Evolutionary conservation across 208 protist species (phyloP).

Genomic region (Crithidia brevicula): DNA sequence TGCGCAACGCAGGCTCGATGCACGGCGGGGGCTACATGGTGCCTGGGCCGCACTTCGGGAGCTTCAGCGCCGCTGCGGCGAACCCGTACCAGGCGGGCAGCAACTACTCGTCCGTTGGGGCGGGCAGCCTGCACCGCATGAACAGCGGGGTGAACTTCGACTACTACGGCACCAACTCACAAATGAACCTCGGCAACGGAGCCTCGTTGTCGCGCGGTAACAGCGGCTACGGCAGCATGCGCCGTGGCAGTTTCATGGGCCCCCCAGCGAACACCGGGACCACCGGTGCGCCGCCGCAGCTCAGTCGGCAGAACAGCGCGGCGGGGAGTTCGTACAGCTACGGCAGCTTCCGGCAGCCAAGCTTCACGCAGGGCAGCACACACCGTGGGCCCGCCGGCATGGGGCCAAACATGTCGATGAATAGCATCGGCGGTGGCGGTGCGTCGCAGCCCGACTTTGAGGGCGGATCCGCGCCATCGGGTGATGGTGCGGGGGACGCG

Average conservation of each 20-base stretch:
- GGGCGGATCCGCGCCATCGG: too few species aligned
- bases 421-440: slow-evolving; percentile 13
- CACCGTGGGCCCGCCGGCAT: slow-evolving; percentile 26
- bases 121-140: slow-evolving; percentile 37
- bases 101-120: slow-evolving; percentile 27
- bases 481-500: background rate
- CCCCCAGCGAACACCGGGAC: background rate
- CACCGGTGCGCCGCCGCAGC: slow-evolving; percentile 9
- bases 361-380: slow-evolving; percentile 19
- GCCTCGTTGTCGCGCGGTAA: slow-evolving; percentile 12
- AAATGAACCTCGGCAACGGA: slow-evolving; percentile 8
- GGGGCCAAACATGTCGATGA: slow-evolving; percentile 29
- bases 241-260: slow-evolving; percentile 24
- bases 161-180: slow-evolving; percentile 25
- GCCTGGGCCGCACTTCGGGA: slow-evolving; percentile 13
- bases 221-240: slow-evolving; percentile 27
- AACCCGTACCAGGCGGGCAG: slow-evolving; percentile 5
- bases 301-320: slow-evolving; percentile 22
- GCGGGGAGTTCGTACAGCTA: slow-evolving; percentile 28
- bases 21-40: slow-evolving; percentile 11
- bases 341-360: slow-evolving; percentile 37
- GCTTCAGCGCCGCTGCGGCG: slow-evolving; percentile 17
- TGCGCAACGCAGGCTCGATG: slow-evolving; percentile 19
- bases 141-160: slow-evolving; percentile 45
- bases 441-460: slow-evolving; percentile 10